Evolutionary conservation across 2,329 filamentous ascomycete species (phyloP).

Genomic region (Trichothecium roseum): DNA sequence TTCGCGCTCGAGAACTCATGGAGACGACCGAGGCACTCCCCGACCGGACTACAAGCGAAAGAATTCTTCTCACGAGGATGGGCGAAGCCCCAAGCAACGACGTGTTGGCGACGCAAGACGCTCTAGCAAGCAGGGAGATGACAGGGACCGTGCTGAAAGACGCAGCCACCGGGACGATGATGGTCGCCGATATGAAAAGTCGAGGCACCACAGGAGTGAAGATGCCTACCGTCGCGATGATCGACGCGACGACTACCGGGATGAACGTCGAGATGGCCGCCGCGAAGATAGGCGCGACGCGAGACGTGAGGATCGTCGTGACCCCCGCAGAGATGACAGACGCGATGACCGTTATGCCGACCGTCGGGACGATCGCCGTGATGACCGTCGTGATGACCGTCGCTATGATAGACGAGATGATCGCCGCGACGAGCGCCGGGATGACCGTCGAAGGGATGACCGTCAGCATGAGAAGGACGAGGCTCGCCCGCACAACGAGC

Average conservation of each 20-base stretch:
- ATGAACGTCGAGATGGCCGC: slow-evolving; percentile 18
- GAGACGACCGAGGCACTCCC: slow-evolving; percentile 39
- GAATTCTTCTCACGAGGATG: slow-evolving; percentile 39
- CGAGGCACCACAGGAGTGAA: slow-evolving; percentile 14
- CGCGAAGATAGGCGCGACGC: slow-evolving; percentile 14
- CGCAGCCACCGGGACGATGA: slow-evolving; percentile 19
- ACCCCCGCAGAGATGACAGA: slow-evolving; percentile 18
- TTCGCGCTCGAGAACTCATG: slow-evolving; percentile 35
- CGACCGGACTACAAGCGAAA: slow-evolving; percentile 51
- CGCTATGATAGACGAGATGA: slow-evolving; percentile 7
- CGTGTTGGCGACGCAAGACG: slow-evolving; percentile 29
- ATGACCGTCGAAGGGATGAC: slow-evolving; percentile 9
- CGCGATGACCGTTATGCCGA: slow-evolving; percentile 13
- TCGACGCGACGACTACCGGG: slow-evolving; percentile 24
- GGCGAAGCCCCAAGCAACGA: slow-evolving; percentile 30
- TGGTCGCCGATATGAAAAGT: slow-evolving; percentile 11
- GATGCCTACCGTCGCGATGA: slow-evolving; percentile 14
- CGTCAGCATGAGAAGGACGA: slow-evolving; percentile 12
- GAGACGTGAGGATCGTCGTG: slow-evolving; percentile 17
- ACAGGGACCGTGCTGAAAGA: slow-evolving; percentile 22
- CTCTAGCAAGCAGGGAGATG: slow-evolving; percentile 23
- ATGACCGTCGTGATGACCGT: slow-evolving; percentile 13
- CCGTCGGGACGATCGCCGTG: slow-evolving; percentile 7
- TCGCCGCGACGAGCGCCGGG: slow-evolving; percentile 7
- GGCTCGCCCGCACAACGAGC: slow-evolving; percentile 25